Base-by-base conservation (phyloP, 1,284 basidiomycete species). In the Ceratobasidium sp. region DNA sequence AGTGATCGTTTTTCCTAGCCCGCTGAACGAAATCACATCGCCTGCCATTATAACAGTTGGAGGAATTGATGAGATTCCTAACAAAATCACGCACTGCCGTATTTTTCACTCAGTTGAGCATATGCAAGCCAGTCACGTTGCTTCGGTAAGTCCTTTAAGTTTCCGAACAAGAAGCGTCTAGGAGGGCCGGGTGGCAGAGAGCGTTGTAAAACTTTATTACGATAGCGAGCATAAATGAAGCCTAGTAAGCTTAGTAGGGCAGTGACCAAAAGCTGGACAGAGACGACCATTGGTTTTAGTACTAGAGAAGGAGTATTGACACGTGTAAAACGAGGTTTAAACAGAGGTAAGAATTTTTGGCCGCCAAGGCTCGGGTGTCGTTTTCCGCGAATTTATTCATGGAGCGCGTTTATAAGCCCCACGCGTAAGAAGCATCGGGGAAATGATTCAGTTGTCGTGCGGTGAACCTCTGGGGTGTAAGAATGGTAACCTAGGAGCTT, bases 1-100 rank as follows among this genome's bases (percentile, higher is more conserved):
- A 50, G 89, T 80, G 68, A 90, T 83, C 44, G 85, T 86, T 77
- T 88, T 88, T 42, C 88, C 87, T 46, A 88, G 83, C n/a, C 86
- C 83, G 56, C 82, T 82, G 50, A 89, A 82, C 78, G 88, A 88
- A 48, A 89, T 85, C 89, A 93, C 82, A 81, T 87, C 74, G 52
- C 74, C 74, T 76, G 38, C 10, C 7, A 42, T 33, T 33, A 33
- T 33, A 28, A 15, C 3, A 20, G 48, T 28, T 56, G 15, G 23
- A 56, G 28, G 12, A 52, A 12, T 4, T 12, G 15, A 23, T 48
- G 26, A 56, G 40, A n/a, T 17, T 15, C 5, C 10, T 40, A 10
- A 28, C 1, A n/a, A 57, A 20, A 23, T 20, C 9, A 48, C 64
- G 9, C 54, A 66, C 74, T 76, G 9, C 56, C 38, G 42, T 33